These are phyloP conservation scores for Tolypocladium sp. DNA, from an alignment of 2,329 filamentous ascomycete species.

Conservation along the genomic window DNA sequence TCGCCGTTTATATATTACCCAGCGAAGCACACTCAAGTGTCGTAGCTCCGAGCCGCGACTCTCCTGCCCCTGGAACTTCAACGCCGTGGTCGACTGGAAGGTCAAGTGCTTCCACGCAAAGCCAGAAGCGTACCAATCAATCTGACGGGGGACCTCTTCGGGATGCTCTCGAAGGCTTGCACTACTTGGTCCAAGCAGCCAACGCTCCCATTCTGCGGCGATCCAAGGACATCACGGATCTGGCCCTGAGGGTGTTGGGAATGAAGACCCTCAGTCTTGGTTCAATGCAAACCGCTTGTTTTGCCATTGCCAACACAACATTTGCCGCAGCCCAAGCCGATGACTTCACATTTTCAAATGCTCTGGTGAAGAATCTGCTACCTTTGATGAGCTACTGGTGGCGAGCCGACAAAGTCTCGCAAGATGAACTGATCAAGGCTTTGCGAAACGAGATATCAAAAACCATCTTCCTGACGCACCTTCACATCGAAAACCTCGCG, in stretches of 20 bases:
- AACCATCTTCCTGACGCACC: constrained; percentile 55
- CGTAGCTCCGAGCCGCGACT: constrained; percentile 18
- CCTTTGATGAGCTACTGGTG: constrained; percentile 70
- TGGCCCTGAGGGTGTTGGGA: constrained; percentile 52
- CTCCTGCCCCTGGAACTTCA: constrained; percentile 32
- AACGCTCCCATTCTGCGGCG: constrained; percentile 57
- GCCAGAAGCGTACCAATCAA: constrained; percentile 16
- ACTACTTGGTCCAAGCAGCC: constrained; percentile 51
- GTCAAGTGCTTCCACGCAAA: constrained; percentile 19
- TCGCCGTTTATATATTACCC: constrained; percentile 41
- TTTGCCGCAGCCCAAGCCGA: constrained; percentile 60
- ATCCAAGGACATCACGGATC: constrained; percentile 44
- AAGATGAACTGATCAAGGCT: constrained; percentile 50
- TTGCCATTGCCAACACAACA: constrained; percentile 66
- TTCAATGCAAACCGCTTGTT: constrained; percentile 60
- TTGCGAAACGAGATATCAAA: constrained; percentile 72
- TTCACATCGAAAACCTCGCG: constrained; percentile 52
- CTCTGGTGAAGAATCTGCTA: constrained; percentile 51
- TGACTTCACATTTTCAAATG: constrained; percentile 52
- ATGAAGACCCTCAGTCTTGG: constrained; percentile 48
- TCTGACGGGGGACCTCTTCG: constrained; percentile 23
- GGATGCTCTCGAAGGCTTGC: constrained; percentile 51
- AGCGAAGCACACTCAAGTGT: constrained; percentile 21
- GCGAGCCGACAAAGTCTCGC: constrained; percentile 57
- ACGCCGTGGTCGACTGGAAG: constrained; percentile 17